Conservation (phyloP, 805 yeast genomes). For the Suhomyces canberraensis region DNA sequence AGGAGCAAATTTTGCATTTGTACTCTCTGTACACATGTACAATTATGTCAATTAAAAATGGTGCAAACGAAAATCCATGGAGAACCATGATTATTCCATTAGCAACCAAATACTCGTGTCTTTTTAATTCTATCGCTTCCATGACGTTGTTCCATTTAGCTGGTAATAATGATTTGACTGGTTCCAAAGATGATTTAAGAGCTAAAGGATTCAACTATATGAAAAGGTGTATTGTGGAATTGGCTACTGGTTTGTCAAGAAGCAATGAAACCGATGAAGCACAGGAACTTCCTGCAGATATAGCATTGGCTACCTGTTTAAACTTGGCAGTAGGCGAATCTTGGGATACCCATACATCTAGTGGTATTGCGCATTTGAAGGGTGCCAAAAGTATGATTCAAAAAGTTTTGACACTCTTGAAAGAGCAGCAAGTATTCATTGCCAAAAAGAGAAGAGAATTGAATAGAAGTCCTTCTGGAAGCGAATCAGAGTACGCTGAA, state of each 20-base stretch:
- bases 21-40: conserved; percentile 37
- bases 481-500: conserved; percentile 4
- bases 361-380: conserved; percentile 65
- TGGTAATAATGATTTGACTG: conserved; percentile 34
- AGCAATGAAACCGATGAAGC: conserved; percentile 12
- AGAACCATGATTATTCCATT: conserved; percentile 53
- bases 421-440: conserved; percentile 19
- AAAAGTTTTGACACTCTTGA: conserved; percentile 35
- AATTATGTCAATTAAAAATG: conserved; percentile 61
- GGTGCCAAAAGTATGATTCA: conserved; percentile 64
- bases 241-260: conserved; percentile 52
- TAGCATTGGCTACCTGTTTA: conserved; percentile 63
- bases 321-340: conserved; percentile 63
- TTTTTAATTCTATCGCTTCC: conserved; percentile 61
- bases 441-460: conserved; percentile 11
- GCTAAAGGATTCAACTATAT: conserved; percentile 54
- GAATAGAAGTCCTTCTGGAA: conserved; percentile 7
- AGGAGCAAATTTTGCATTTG: conserved; percentile 33
- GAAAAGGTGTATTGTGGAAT: conserved; percentile 56
- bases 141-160: conserved; percentile 62
- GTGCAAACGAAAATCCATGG: conserved; percentile 70
- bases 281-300: conserved; percentile 50
- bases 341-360: conserved; percentile 65
- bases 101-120: conserved; percentile 51
- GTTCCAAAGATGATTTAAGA: conserved; percentile 43